A percentile compares a stretch with the other conserved stretches of the same genome.
phyloP scores from a whole-genome alignment of 441 rosid species.

The Cnidoscolus chayamansa region DNA sequence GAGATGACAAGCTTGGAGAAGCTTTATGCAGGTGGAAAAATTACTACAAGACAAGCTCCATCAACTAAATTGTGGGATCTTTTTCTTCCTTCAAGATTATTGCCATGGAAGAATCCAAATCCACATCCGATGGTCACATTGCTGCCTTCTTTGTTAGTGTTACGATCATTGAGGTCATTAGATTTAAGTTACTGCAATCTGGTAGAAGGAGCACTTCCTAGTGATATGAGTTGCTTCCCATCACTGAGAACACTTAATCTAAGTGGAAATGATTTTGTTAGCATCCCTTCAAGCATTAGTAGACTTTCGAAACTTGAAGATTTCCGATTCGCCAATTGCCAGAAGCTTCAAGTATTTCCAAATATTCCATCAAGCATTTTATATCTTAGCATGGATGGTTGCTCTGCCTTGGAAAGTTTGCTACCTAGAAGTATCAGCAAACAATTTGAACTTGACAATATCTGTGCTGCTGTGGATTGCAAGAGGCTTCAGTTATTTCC shows the following conservation, averaged over 20 bases:
- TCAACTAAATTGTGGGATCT: neutral
- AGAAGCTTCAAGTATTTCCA: conserved; percentile 26
- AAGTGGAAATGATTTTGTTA: conserved; percentile 4
- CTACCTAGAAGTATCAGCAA: conserved; percentile 28
- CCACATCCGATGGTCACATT: neutral
- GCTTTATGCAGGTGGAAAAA: conserved; percentile 1
- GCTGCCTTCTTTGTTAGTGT: neutral
- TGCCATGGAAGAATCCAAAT: neutral
- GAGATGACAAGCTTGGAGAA: neutral
- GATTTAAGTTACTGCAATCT: conserved; percentile 16
- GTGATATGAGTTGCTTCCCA: neutral
- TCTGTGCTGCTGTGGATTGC: conserved; percentile 28
- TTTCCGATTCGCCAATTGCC: conserved; percentile 12
- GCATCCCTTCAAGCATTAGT: neutral
- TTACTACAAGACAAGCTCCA: neutral
- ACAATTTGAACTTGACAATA: conserved; percentile 29
- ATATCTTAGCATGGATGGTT: conserved; percentile 29
- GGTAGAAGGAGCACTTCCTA: conserved; percentile 9
- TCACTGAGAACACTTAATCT: neutral
- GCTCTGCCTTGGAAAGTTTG: conserved; percentile 15
- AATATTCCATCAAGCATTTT: conserved; percentile 34
- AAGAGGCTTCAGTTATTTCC: conserved; percentile 40
- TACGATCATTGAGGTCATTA: conserved; percentile 1
- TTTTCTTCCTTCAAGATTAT: neutral
- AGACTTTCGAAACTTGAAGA: conserved; percentile 9